phyloP scores from a whole-genome alignment of 805 yeast genomes.

The Zygoascus tannicola region DNA sequence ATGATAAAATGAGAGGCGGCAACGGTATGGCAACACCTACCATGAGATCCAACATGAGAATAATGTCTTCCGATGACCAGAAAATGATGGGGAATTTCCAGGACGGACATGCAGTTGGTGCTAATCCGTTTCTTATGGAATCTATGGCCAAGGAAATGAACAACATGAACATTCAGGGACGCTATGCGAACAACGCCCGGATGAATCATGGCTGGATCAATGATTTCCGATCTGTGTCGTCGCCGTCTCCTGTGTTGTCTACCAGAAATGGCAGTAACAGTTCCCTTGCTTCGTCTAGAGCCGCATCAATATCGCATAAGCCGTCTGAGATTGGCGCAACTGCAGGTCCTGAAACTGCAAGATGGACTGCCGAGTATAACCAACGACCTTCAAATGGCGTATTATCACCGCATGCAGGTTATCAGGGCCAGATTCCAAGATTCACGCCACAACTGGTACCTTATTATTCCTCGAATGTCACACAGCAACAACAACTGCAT shows the following conservation, averaged over 20 bases:
- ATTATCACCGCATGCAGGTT: neutral
- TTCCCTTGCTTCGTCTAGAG: neutral
- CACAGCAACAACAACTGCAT: neutral
- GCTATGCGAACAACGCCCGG: conserved; percentile 2
- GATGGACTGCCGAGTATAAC: conserved; percentile 16
- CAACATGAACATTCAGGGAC: neutral
- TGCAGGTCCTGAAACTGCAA: conserved; percentile 3
- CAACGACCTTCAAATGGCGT: conserved; percentile 5
- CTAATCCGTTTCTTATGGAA: conserved; percentile 22
- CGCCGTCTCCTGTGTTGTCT: neutral
- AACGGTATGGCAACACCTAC: conserved; percentile 12
- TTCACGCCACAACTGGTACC: conserved; percentile 3
- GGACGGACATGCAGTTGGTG: conserved; percentile 8
- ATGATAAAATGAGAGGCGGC: conserved; percentile 30
- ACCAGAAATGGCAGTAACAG: neutral
- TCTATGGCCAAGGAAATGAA: conserved; percentile 24
- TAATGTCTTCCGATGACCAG: conserved; percentile 26
- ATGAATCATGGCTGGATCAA: conserved; percentile 11
- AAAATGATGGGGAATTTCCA: conserved; percentile 27
- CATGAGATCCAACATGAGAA: conserved; percentile 21
- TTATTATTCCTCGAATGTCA: neutral
- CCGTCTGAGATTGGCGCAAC: conserved; percentile 1
- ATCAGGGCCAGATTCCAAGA: conserved; percentile 1
- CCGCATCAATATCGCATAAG: neutral
- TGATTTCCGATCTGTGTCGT: conserved; percentile 12